Base-by-base conservation (phyloP, 192 early-diverging fungal genomes). In the Lobosporangium transversale region DNA sequence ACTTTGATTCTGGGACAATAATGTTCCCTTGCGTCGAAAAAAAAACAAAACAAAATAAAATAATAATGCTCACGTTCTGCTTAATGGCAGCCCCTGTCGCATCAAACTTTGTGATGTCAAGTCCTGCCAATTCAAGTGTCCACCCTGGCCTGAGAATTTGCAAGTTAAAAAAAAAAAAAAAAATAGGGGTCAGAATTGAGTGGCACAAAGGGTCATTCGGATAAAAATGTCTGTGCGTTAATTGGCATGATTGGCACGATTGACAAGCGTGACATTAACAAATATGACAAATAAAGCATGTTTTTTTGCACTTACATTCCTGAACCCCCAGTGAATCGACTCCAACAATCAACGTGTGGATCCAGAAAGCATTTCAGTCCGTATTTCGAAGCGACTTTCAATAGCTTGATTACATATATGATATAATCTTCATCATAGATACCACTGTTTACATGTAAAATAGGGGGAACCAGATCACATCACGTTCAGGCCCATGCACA, bases 381-480 rank as follows among this genome's bases (percentile, higher is more conserved):
- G 55, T 80, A 76, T 24, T 73, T 58, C 33, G 66, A 66, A 18
- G 82, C 82, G 42, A 80, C 69, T 27, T 73, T 68, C n/a, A 88
- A 62, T 4, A 88, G 27, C 6, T 78, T 56, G 4, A 88, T 68
- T 3, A 88, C 40, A 49, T 88, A 88, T 3, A 80, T 79, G 40
- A 88, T 79, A 30, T 86, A 88, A 0, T 81, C 81, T n/a, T 79
- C 50, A 40, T 86, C 85, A 33, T 86, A 88, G 12, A 85, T 79
- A 8, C 85, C 85, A n/a, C 85, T 86, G 59, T 0, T 21, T 21
- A 27, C 42, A n/a, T 37, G 8, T 48, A 30, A 18, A 27, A 1
- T 30, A 23, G 23, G 15, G 49, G 23, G 1, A 21, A 14, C n/a
- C 1, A 30, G 31, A 52, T 15, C 43, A 48, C 3, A 52, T 29